Evolutionary conservation across 768 basidiomycete genomes (phyloP).

Genomic region (Tylopilus sp.): DNA sequence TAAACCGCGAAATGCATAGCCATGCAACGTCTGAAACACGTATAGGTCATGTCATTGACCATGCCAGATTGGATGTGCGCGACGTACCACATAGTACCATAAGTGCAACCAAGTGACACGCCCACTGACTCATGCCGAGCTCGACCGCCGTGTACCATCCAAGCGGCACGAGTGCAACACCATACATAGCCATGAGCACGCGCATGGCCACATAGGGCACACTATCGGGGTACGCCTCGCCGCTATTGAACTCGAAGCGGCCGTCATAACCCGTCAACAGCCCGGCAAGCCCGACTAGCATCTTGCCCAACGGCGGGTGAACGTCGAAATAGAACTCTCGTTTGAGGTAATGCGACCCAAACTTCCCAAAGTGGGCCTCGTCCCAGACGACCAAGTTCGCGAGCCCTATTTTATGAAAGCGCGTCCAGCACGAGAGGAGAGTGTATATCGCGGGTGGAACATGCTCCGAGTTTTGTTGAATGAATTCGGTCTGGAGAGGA

Average conservation of each 20-base stretch:
- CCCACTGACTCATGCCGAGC: slow-evolving; percentile 85
- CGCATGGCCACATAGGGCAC: slow-evolving; percentile 96
- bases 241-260: slow-evolving; percentile 90
- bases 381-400: slow-evolving; percentile 93
- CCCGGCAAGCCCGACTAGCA: slow-evolving; percentile 95
- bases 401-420: slow-evolving; percentile 89
- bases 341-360: slow-evolving; percentile 97
- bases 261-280: slow-evolving; percentile 91
- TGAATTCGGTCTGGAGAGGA: slow-evolving; percentile 58
- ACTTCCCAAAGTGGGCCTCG: slow-evolving; percentile 99
- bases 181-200: slow-evolving; percentile 90
- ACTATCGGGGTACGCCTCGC: slow-evolving; percentile 72
- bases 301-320: slow-evolving; percentile 97
- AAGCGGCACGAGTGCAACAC: slow-evolving; percentile 92
- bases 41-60: neutral
- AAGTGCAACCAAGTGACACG: slow-evolving; percentile 86
- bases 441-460: slow-evolving; percentile 84
- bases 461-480: slow-evolving; percentile 77
- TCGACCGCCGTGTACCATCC: slow-evolving; percentile 97
- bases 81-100: slow-evolving; percentile 85
- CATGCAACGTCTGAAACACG: slow-evolving; percentile 81
- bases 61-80: slow-evolving; percentile 23
- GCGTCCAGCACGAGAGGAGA: slow-evolving; percentile 90
- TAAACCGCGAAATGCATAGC: slow-evolving; percentile 95
- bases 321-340: slow-evolving; percentile 99